These are phyloP conservation scores for Pestalotiopsis sp. DNA, from an alignment of 2,329 filamentous ascomycete species.

Conservation along the genomic window DNA sequence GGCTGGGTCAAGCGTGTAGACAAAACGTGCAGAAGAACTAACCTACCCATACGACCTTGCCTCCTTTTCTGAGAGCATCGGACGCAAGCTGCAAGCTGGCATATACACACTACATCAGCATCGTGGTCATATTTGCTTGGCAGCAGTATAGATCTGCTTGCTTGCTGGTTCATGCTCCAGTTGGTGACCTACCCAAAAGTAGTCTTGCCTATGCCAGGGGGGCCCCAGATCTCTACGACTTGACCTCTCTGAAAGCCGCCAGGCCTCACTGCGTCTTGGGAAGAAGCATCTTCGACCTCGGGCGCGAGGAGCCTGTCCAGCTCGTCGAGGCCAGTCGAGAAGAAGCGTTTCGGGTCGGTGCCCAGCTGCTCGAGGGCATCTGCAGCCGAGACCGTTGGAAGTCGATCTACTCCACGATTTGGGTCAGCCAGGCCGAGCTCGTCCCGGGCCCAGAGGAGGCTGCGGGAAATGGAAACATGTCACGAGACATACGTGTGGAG, in stretches of 20 bases:
- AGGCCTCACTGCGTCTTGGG: constrained; percentile 15
- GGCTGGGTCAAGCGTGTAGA: neutral
- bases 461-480: too few relatives aligned
- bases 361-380: constrained; percentile 66
- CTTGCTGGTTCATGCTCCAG: neutral
- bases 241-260: constrained; percentile 73
- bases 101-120: neutral
- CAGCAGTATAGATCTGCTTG: neutral
- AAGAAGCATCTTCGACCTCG: constrained; percentile 19
- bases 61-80: constrained; percentile 59
- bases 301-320: constrained; percentile 51
- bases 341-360: constrained; percentile 45
- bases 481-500: constrained; percentile 46
- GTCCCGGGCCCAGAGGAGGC: constrained; percentile 14
- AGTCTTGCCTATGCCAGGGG: constrained; percentile 84
- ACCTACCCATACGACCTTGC: constrained; percentile 82
- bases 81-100: constrained; percentile 69
- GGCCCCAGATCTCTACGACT: constrained; percentile 85
- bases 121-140: neutral
- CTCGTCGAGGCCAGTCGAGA: constrained; percentile 55
- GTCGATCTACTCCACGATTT: constrained; percentile 56
- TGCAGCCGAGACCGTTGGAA: constrained; percentile 76
- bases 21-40: constrained; percentile 32
- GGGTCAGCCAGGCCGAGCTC: neutral
- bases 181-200: constrained; percentile 65